Evolutionary conservation across 1,284 basidiomycete genomes (phyloP), one percentile per base, ranked within the genome.

Genomic region (Boletus hoseneyae): DNA sequence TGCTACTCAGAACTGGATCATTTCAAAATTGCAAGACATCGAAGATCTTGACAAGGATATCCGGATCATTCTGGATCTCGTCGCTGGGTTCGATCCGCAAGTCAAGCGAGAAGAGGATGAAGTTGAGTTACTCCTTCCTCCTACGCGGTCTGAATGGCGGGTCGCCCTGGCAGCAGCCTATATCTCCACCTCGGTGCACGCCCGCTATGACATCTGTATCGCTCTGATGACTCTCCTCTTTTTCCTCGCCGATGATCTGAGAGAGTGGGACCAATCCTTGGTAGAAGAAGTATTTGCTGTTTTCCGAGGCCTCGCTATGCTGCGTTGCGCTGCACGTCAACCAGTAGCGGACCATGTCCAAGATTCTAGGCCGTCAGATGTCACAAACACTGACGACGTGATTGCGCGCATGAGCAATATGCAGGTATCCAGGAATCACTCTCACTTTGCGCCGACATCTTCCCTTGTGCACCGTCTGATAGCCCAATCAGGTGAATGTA

Each of bases 41-140:
- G 70, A 72, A 34, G 75, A 85, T 56, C 63, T 87, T 25, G 78
- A 84, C 54, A 69, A 69, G 12, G 77, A 77, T n/a, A 72, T 79
- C 34, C 73, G 77, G 40, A 71, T 72, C 33, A 75, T 76, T 18
- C 73, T 90, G 36, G 83, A 88, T 61, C 73, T 83, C 41, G 79
- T 90, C 50, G 84, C 82, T 35, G 80, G 80, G 21, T 79, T 87
- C 59, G 84, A 87, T 58, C 73, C 75, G 48, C 81, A 78, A 21
- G 79, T 90, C 53, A 91, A 91, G 65, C 72, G 72, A 51, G 87
- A 90, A 63, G 83, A 85, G 59, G 79, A 84, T 38, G 85, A 87
- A 56, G 73, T 76, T 15, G 79, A 77, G 49, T 63, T 80, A 13
- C 73, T 82, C 27, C 72, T 79, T 25, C 78, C 76, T 30, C 71